Evolutionary conservation across 257 asterid genomes (phyloP), one percentile per base, ranked within the genome.

Genomic region (Verbena officinalis): DNA sequence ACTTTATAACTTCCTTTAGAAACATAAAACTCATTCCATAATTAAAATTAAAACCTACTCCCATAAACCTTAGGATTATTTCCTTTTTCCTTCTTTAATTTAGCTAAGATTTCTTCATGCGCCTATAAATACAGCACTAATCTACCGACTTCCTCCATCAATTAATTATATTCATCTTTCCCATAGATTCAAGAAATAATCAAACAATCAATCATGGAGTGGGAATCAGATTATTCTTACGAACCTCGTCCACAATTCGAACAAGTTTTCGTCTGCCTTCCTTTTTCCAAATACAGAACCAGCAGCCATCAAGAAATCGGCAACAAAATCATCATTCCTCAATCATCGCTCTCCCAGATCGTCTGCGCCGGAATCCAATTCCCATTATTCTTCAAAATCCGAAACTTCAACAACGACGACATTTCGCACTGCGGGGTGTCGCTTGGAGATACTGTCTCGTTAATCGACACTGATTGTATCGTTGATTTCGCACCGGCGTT

Each of bases 351-450:
- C 19, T 0, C 21, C 9, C 21, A 6, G 0, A 36, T 50, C n/a
- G 0, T 3, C 1, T 0, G 12, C 38, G 15, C 19, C 30, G 15
- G 11, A 7, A n/a, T 53, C 12, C 1, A 1, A 0, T 42, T 0
- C 38, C 69, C 74, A 0, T 20, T 21, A 21, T 1, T 19, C 2
- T 69, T 69, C 56, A 14, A 51, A 49, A 40, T 65, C 14, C 27
- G 27, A 21, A 8, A 14, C 11, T 38, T 3, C 62, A 7, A 1
- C 7, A n/a, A 38, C 14, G 55, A 27, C 6, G 17, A 16, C 0
- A 5, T 2, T 39, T 49, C 74, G 1, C 67, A 69, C 55, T 69
- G 68, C 21, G 73, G 73, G n/a, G 67, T 50, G 42, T 0, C 3
- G 48, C 60, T 52, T 8, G 69, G 42, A 17, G 40, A n/a, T 21